Evolutionary conservation across 805 yeast genomes (phyloP), one percentile per base, ranked within the genome.

Genomic region (Candida ascalaphidarum): DNA sequence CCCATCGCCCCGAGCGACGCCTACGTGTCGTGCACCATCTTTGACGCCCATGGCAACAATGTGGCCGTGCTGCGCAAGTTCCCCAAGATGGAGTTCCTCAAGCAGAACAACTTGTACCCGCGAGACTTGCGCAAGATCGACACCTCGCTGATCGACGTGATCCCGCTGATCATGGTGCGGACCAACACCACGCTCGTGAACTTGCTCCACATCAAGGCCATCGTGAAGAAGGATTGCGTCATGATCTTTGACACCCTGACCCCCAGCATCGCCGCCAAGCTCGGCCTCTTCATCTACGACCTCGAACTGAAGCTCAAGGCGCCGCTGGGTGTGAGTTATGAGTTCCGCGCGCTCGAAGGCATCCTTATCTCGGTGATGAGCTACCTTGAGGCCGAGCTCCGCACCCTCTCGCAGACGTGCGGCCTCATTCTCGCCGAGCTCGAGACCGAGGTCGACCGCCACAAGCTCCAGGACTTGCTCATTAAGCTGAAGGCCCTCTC

Each of bases 111-210:
- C 14, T 50, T 88, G 16, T 84, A 78, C 37, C 94, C 96, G 2
- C 62, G 96, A 55, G 96, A 88, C 51, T 58, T 88, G 37, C 57
- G 96, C 17, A 86, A 83, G 46, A 79, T 88, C 29, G 95, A 89
- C 44, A 62, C 77, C 4, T 65, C 81, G 1, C 60, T 74, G 21
- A 68, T 73, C 30, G 95, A 85, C 52, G 83, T 89, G 13, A 88
- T 88, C 3, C 98, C 98, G 0, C 75, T 85, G 12, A 80, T 92
- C 25, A 77, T 88, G 34, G 85, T 86, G 14, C 68, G 96, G 34
- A 44, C 61, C n/a, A 71, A 72, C 37, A 80, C 94, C 29, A 81
- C 89, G 12, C 60, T 92, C 30, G 75, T 92, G 27, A 88, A 86
- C 48, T 55, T 92, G 45, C 58, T 92, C 21, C 92, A 88, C 49